Conservation (phyloP, 164 flowering plant species). For the Platanus orientalis region DNA sequence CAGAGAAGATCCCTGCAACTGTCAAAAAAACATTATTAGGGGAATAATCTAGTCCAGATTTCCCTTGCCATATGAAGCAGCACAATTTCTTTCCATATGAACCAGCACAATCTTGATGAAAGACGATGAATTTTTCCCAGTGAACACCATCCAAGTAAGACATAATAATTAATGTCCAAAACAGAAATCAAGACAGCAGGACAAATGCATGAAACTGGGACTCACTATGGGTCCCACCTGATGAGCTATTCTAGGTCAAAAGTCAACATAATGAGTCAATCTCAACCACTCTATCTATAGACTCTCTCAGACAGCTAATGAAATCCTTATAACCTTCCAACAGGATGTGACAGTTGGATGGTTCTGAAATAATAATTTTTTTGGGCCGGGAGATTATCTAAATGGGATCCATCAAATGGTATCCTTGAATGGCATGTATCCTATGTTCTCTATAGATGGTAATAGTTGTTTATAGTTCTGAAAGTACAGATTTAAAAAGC, state of each 20-base stretch:
- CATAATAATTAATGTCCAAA: too few species aligned
- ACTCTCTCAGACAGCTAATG: not conserved
- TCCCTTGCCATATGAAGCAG: not conserved
- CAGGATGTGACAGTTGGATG: not conserved
- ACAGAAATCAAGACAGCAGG: too few species aligned
- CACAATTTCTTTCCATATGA: not conserved
- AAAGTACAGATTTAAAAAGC: not conserved
- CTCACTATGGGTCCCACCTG: not conserved
- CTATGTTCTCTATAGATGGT: not conserved
- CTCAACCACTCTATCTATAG: not conserved
- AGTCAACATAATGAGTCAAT: not conserved
- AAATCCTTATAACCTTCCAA: not conserved
- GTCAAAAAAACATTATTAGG: constrained; percentile 19
- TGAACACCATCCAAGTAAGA: too few species aligned
- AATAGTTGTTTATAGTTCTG: too few species aligned
- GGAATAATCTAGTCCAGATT: not conserved
- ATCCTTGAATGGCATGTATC: not conserved
- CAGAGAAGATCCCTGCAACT: constrained; percentile 76
- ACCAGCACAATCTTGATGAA: not conserved
- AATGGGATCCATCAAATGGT: not conserved
- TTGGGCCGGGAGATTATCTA: not conserved
- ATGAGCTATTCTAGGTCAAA: not conserved
- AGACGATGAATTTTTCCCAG: too few species aligned
- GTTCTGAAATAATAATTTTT: too few species aligned
- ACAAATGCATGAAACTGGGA: too few species aligned